Evolutionary conservation across 352 stramenopile genomes (phyloP).

Genomic region (Phytophthora pini): DNA sequence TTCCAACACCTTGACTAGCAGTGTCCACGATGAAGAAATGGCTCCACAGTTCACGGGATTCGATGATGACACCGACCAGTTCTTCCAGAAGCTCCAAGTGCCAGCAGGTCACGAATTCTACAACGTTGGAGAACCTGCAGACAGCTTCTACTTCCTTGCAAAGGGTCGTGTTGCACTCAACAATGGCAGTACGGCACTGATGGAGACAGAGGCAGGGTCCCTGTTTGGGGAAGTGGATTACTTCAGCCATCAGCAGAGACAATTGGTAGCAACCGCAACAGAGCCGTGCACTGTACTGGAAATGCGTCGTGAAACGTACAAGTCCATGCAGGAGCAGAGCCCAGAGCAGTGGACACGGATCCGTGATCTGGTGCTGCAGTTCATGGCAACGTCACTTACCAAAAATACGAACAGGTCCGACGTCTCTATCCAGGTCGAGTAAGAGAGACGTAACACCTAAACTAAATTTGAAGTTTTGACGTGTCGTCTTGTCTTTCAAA

Average conservation of each 20-base stretch:
- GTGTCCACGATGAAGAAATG: constrained; percentile 38
- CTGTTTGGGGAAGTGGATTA: constrained; percentile 87
- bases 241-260: constrained; percentile 63
- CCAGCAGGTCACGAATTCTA: constrained; percentile 66
- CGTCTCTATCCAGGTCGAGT: constrained; percentile 28
- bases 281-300: constrained; percentile 63
- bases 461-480: too few species aligned
- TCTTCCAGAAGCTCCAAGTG: constrained; percentile 56
- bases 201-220: constrained; percentile 42
- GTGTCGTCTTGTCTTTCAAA: too few species aligned
- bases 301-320: constrained; percentile 61
- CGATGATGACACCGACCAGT: constrained; percentile 34
- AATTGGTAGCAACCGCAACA: constrained; percentile 47
- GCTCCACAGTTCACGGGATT: too few species aligned
- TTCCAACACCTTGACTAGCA: background rate
- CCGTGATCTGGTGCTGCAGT: constrained; percentile 74
- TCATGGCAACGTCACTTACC: constrained; percentile 64
- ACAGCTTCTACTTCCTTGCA: constrained; percentile 74
- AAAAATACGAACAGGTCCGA: constrained; percentile 11
- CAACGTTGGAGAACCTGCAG: constrained; percentile 44
- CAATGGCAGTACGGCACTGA: constrained; percentile 35
- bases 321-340: constrained; percentile 51
- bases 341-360: constrained; percentile 63
- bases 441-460: background rate
- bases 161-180: constrained; percentile 59